These are phyloP conservation scores for Malus hybrid DNA, from an alignment of 331 rosid genomes.

Conservation along the genomic window DNA sequence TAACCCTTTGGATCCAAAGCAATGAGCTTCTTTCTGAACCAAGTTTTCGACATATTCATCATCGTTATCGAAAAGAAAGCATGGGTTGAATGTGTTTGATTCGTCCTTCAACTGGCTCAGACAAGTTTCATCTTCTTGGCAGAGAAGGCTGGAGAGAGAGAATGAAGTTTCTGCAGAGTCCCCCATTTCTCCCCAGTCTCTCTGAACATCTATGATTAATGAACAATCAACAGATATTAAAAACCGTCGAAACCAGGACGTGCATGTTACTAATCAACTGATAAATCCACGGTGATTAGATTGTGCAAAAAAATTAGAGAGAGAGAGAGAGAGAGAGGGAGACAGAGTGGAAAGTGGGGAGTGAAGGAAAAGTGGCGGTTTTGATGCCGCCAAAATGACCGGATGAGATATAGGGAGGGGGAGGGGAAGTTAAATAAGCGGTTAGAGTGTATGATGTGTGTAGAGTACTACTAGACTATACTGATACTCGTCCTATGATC, in stretches of 20 bases:
- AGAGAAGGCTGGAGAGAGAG: conserved; percentile 48
- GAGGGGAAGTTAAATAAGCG: conserved; percentile 38
- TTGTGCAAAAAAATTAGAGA: conserved; percentile 1
- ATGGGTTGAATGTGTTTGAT: conserved; percentile 11
- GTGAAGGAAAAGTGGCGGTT: conserved; percentile 36
- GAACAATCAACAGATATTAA: conserved; percentile 10
- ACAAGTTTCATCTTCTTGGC: conserved; percentile 40
- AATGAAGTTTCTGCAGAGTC: conserved; percentile 24
- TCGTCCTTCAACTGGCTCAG: conserved; percentile 14
- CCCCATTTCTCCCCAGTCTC: conserved; percentile 31
- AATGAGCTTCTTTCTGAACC: conserved; percentile 39
- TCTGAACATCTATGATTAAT: conserved; percentile 7
- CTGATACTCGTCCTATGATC: not conserved
- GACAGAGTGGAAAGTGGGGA: conserved; percentile 1
- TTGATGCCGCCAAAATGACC: conserved; percentile 88
- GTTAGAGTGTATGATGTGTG: conserved; percentile 15
- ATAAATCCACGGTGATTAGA: conserved; percentile 23
- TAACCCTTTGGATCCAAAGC: conserved; percentile 28
- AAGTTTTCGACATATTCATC: conserved; percentile 47
- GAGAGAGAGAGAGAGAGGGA: not conserved
- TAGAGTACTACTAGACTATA: not conserved
- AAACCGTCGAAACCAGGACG: not conserved
- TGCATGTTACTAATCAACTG: not conserved
- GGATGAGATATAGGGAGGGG: conserved; percentile 30
- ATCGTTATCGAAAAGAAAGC: conserved; percentile 36